These are phyloP conservation scores for Gossypium longicalyx DNA, from an alignment of 345 rosid genomes.

Conservation along the genomic window DNA sequence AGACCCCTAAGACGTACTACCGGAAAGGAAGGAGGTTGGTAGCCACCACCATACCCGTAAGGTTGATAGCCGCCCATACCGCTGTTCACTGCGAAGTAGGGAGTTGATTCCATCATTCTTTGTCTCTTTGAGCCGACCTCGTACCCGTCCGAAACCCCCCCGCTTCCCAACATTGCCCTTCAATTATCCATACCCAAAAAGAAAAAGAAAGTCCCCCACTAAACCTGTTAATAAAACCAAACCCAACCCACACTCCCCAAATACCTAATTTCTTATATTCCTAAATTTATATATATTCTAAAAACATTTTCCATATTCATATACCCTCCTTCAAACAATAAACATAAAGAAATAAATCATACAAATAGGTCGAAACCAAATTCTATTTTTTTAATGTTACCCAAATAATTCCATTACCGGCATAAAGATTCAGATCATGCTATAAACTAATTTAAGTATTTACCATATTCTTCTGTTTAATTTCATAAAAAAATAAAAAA, in stretches of 20 bases:
- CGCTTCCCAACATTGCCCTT: slow-evolving; percentile 99
- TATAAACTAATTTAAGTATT: neutral
- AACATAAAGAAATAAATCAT: neutral
- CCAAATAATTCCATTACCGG: neutral
- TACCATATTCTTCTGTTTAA: neutral
- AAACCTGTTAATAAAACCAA: slow-evolving; percentile 89
- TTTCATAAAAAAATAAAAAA: slow-evolving; percentile 1
- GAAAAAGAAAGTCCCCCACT: slow-evolving; percentile 75
- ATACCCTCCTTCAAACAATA: slow-evolving; percentile 6
- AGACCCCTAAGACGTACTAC: slow-evolving; percentile 93
- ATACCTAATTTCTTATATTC: slow-evolving; percentile 28
- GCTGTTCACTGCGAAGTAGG: slow-evolving; percentile 98
- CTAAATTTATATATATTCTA: slow-evolving; percentile 9
- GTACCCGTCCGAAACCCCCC: slow-evolving; percentile 94
- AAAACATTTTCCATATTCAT: slow-evolving; percentile 7
- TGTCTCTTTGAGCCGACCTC: slow-evolving; percentile 99
- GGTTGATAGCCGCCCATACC: slow-evolving; percentile 55
- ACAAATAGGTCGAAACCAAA: neutral
- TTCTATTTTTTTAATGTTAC: neutral
- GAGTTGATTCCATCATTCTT: slow-evolving; percentile 98
- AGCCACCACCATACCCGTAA: slow-evolving; percentile 50
- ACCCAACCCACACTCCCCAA: slow-evolving; percentile 62
- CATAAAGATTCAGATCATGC: neutral
- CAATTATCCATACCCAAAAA: slow-evolving; percentile 65
- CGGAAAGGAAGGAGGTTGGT: slow-evolving; percentile 61